A percentile compares a stretch with the other conserved stretches of the same genome.
phyloP scores from a whole-genome alignment of 192 early-diverging fungal species.

The Ramicandelaber brevisporus region DNA sequence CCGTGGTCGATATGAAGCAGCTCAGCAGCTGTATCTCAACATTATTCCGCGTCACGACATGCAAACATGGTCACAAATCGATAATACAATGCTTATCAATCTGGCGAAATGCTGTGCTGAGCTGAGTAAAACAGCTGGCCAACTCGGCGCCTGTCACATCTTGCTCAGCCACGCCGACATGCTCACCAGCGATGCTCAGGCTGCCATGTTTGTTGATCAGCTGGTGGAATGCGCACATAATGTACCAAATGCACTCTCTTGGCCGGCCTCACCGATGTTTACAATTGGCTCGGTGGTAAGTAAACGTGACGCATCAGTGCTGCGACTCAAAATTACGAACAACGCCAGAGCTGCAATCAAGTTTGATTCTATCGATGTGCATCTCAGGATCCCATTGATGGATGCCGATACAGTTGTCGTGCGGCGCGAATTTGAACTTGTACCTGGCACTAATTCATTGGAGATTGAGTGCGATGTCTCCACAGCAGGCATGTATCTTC shows the following conservation, averaged over 20 bases:
- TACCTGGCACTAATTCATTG: too few species aligned
- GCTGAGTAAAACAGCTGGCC: background rate
- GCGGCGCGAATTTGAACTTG: too few species aligned
- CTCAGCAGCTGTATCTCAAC: background rate
- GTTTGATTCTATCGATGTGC: too few species aligned
- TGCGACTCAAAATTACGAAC: too few species aligned
- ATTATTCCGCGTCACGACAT: constrained; percentile 1
- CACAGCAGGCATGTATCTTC: too few species aligned
- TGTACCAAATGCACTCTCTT: background rate
- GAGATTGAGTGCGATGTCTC: too few species aligned
- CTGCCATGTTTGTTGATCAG: background rate
- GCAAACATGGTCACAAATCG: too few species aligned
- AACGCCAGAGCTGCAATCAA: too few species aligned
- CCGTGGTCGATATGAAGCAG: constrained; percentile 5
- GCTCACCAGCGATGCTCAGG: background rate
- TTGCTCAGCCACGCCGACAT: background rate
- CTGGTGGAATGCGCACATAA: background rate
- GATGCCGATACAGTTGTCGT: too few species aligned
- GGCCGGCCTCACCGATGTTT: background rate
- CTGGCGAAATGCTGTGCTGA: background rate
- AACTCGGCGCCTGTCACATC: background rate
- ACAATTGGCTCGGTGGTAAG: too few species aligned
- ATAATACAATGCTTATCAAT: background rate
- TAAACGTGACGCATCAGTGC: too few species aligned
- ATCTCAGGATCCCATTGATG: too few species aligned